A percentile compares a stretch with the other conserved stretches of the same genome.
Evolutionary conservation across 768 basidiomycete genomes (phyloP).

Genomic region (Mycena sanguinolenta): DNA sequence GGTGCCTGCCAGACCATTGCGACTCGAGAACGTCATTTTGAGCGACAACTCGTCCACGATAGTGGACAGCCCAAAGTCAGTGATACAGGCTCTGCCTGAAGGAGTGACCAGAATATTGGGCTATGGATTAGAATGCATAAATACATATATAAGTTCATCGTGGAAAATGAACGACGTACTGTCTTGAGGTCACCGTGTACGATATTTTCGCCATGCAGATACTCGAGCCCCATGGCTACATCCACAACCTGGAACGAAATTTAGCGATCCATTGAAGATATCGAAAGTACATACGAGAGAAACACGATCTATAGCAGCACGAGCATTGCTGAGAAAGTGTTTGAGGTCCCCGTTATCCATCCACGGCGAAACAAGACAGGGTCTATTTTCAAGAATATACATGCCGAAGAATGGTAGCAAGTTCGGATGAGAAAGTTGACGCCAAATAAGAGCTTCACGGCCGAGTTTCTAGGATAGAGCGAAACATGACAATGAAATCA

Average conservation of each 20-base stretch:
- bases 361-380: constrained; percentile 1
- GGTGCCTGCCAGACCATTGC: not conserved
- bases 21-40: not conserved
- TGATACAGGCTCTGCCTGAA: not conserved
- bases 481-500: no score
- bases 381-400: not conserved
- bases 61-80: not conserved
- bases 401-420: constrained; percentile 3
- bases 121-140: no score
- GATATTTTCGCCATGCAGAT: not conserved
- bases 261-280: not conserved
- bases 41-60: not conserved
- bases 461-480: not conserved
- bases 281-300: not conserved
- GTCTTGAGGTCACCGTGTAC: no score
- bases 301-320: not conserved
- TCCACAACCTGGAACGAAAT: not conserved
- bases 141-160: not conserved
- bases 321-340: not conserved
- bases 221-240: not conserved
- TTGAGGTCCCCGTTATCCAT: constrained; percentile 9
- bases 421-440: constrained; percentile 6
- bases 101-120: not conserved
- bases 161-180: not conserved
- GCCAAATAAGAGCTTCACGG: no score